Base-by-base conservation (phyloP, 2,329 filamentous ascomycete genomes). In the Colletotrichum tropicale region DNA sequence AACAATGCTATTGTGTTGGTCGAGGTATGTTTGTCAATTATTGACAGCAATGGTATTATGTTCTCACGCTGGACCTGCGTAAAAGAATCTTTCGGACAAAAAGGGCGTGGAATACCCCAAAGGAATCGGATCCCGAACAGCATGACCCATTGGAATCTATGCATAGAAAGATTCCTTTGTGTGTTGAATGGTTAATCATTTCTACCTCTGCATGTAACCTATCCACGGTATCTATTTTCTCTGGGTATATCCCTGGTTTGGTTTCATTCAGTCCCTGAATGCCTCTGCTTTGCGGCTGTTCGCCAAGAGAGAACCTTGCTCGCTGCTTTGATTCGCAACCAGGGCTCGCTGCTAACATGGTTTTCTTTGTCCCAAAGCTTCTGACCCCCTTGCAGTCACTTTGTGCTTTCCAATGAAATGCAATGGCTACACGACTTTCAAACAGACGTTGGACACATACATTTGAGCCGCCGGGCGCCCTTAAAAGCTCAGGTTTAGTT, bases 261-360 rank as follows among this genome's bases (percentile, higher is more conserved):
- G 16, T 18, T 43, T 43, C 38, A n/a, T 10, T n/a, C 34, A 10
- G 18, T 9, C 38, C 3, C 0, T 48, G 1, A 48, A 13, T 48
- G 18, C 6, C 1, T 48, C 5, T 48, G 43, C 43, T 2, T 48
- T n/a, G 7, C 43, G 5, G 10, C 10, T 13, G 8, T 48, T 0
- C 9, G 18, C 43, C 6, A 48, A 43, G 18, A 48, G 43, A 48
- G 6, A n/a, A 21, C 43, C n/a, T 48, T 21, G 43, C 9, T 48
- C 43, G 18, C 18, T 48, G 6, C 43, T 21, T 48, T 21, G 43
- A 48, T 48, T 21, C 2, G 4, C 10, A 21, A 2, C 6, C 43
- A 6, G 43, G 10, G 2, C 43, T 2, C 3, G 5, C 43, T 12
- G 2, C 0, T 21, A 0, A 7, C 5, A 48, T 3, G 1, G 0